phyloP scores from a whole-genome alignment of 495 filamentous ascomycete species.

The Pseudotulostoma volvatum region DNA sequence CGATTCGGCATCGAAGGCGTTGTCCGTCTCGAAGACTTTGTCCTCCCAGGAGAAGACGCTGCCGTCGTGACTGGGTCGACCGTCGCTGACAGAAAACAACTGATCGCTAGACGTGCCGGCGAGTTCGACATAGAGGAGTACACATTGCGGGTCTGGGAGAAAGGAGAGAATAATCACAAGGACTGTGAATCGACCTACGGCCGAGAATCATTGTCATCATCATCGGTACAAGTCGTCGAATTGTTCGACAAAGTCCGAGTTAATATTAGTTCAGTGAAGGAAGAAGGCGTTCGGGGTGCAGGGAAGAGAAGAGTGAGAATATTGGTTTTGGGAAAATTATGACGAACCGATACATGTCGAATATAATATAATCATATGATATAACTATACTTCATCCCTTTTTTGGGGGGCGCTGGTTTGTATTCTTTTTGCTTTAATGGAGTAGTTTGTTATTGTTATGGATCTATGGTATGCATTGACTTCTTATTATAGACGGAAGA shows the following conservation, averaged over 20 bases:
- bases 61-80: conserved; percentile 12
- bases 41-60: conserved; percentile 53
- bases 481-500: no score
- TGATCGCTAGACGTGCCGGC: conserved; percentile 37
- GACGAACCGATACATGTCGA: no score
- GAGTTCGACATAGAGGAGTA: conserved; percentile 76
- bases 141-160: conserved; percentile 39
- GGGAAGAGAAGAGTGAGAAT: conserved; percentile 62
- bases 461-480: no score
- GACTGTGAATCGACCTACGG: conserved; percentile 36
- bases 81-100: conserved; percentile 22
- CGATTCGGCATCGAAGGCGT: conserved; percentile 88
- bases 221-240: conserved; percentile 51
- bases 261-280: conserved; percentile 76
- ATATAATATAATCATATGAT: no score
- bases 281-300: conserved; percentile 52
- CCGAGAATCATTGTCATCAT: no score
- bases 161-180: conserved; percentile 22
- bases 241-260: conserved; percentile 84
- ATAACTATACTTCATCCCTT: conserved; percentile 4
- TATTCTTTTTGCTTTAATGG: no score
- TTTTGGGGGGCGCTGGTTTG: no score
- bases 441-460: no score
- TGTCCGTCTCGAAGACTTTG: conserved; percentile 71
- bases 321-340: conserved; percentile 14